Evolutionary conservation across 768 basidiomycete species (phyloP), one percentile per base, ranked within the genome.

Genomic region (Amanita fuliginea): DNA sequence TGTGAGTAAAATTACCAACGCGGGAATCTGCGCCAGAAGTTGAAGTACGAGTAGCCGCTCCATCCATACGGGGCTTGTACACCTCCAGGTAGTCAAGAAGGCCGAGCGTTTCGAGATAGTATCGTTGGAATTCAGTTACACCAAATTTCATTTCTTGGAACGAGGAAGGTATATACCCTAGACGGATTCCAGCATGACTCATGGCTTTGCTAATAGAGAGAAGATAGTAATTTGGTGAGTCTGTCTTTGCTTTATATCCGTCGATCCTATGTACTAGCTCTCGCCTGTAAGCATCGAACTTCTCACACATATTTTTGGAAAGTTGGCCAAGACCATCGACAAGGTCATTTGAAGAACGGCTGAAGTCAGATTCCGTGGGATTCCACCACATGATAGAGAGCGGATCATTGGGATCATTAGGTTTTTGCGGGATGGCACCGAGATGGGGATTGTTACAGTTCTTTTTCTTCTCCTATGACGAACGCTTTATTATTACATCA

Each of bases 1-100:
- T 28, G 5, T 4, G 35, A 10, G 58, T 59, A 39, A 57, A 57
- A 1, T 14, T 42, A 3, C 59, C 58, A 4, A 62, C 32, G 34
- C 13, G 14, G n/a, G n/a, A n/a, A 14, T 35, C 14, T 4, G 6
- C 13, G 34, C 5, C 34, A n/a, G 16, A 2, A 14, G 13, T 35
- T 16, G 34, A 16, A 1, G 34, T 13, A 7, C 34, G 13, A 4
- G 34, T 35, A 9, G 34, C 13, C 1, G 34, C 34, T 8, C 41
- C 41, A 42, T 28, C 21, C n/a, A n/a, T n/a, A n/a, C n/a, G n/a
- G n/a, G n/a, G n/a, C n/a, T n/a, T n/a, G n/a, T n/a, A n/a, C n/a
- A n/a, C n/a, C n/a, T n/a, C n/a, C n/a, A n/a, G n/a, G n/a, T n/a
- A n/a, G n/a, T n/a, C n/a, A n/a, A n/a, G n/a, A n/a, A n/a, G n/a